A percentile compares a stretch with the other conserved stretches of the same genome.
Conservation (phyloP, 192 early-diverging fungal genomes). For the Diversispora eburnea region DNA sequence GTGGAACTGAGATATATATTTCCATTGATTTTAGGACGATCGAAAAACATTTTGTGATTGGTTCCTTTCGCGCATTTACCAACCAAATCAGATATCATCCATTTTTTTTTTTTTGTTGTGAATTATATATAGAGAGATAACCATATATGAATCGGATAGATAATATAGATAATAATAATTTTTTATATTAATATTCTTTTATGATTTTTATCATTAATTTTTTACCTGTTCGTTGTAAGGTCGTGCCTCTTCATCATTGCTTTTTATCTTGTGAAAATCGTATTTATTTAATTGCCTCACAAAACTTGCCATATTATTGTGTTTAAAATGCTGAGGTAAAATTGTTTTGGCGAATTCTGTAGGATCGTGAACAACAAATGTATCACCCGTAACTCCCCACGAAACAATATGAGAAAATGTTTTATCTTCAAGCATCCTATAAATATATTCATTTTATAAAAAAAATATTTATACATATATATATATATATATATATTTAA, state of each 20-base stretch:
- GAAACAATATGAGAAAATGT: slow-evolving; percentile 52
- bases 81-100: no score
- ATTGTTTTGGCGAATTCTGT: slow-evolving; percentile 54
- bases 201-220: background rate
- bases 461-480: no score
- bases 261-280: slow-evolving; percentile 62
- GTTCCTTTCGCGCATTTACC: no score
- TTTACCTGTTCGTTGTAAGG: slow-evolving; percentile 42
- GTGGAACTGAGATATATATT: no score
- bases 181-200: no score
- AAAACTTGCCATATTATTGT: slow-evolving; percentile 54
- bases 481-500: background rate
- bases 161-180: no score
- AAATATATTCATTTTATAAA: background rate
- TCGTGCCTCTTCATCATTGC: slow-evolving; percentile 33
- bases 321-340: slow-evolving; percentile 56
- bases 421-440: slow-evolving; percentile 69
- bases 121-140: no score
- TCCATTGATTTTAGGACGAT: no score
- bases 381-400: slow-evolving; percentile 61
- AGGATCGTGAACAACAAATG: slow-evolving; percentile 70
- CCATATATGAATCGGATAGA: no score
- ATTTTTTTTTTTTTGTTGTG: no score
- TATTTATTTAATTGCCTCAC: slow-evolving; percentile 64
- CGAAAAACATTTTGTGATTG: no score